phyloP scores from a whole-genome alignment of 495 filamentous ascomycete species.

The Parathielavia appendiculata region DNA sequence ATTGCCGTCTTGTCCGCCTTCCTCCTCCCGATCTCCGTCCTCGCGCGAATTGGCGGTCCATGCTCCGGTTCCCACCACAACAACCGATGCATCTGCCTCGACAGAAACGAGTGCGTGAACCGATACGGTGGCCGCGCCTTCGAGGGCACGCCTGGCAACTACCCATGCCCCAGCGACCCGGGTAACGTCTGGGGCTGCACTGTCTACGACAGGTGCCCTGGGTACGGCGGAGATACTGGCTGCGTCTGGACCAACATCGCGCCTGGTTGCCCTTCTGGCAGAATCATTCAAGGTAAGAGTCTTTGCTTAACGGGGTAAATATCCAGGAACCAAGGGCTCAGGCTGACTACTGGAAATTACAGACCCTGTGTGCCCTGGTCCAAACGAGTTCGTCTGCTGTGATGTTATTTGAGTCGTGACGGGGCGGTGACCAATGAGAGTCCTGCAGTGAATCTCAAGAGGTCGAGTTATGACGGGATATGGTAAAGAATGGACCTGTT shows the following conservation, averaged over 20 bases:
- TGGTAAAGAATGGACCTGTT: no score
- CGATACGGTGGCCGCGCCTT: background rate
- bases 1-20: background rate
- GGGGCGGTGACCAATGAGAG: no score
- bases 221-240: background rate
- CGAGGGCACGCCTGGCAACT: background rate
- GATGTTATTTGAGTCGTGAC: no score
- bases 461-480: no score
- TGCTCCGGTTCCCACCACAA: background rate
- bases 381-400: background rate
- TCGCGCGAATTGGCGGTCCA: background rate
- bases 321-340: background rate
- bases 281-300: background rate
- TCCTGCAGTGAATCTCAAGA: no score
- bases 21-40: background rate
- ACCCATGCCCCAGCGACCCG: background rate
- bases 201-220: background rate
- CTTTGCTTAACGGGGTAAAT: background rate
- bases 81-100: background rate
- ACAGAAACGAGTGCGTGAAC: background rate
- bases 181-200: background rate
- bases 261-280: background rate
- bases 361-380: background rate
- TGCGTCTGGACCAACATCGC: background rate
- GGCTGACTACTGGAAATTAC: background rate